Conservation (phyloP, 1,284 basidiomycete genomes). For the Phaffia rhodozyma region DNA sequence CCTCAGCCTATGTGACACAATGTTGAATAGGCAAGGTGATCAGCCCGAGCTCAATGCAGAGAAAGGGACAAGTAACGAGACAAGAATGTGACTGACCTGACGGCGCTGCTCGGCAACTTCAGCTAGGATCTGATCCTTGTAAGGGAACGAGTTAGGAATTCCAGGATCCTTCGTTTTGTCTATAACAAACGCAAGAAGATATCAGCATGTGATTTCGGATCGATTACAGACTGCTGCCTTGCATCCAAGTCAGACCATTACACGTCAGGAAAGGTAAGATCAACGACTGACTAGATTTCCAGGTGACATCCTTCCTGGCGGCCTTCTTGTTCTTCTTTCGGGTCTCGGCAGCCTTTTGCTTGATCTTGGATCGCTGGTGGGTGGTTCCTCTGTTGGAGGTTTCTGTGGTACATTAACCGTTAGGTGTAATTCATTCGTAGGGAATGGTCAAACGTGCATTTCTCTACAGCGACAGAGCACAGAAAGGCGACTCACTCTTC, state of each 20-base stretch:
- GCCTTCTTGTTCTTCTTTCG: conserved; percentile 64
- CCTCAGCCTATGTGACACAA: conserved; percentile 43
- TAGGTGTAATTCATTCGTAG: background rate
- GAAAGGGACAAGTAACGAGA: background rate
- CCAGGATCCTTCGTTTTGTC: conserved; percentile 77
- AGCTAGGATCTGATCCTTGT: conserved; percentile 90
- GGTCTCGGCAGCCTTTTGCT: conserved; percentile 66
- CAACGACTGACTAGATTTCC: conserved; percentile 74
- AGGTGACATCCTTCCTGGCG: conserved; percentile 71
- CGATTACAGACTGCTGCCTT: background rate
- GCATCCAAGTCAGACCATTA: background rate
- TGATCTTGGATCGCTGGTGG: conserved; percentile 61
- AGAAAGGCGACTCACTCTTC: background rate
- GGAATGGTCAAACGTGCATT: background rate
- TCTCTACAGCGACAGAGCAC: background rate
- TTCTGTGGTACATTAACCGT: conserved; percentile 42
- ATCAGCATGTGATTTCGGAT: too few relatives aligned
- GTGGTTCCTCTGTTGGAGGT: conserved; percentile 68
- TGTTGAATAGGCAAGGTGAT: background rate
- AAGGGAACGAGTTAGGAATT: conserved; percentile 93
- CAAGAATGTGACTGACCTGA: conserved; percentile 41
- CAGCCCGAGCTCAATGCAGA: background rate
- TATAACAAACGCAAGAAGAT: conserved; percentile 33
- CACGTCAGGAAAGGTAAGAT: background rate
- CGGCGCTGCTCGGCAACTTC: conserved; percentile 73